Evolutionary conservation across 345 rosid genomes (phyloP).

Genomic region (Clausena lansium): DNA sequence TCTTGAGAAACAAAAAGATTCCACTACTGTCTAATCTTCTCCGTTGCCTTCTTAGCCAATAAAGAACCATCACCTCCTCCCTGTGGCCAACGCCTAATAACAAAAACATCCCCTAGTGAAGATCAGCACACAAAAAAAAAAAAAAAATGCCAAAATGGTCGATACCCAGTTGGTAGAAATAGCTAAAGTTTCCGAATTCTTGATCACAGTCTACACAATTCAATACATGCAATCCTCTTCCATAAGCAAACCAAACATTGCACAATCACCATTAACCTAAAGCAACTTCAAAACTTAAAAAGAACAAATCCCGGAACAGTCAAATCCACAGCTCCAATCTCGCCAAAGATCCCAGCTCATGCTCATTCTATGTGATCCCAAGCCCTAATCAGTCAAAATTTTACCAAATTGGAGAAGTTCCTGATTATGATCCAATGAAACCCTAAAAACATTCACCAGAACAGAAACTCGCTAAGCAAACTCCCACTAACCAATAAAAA

Average conservation of each 20-base stretch:
- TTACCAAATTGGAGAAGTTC: constrained; percentile 20
- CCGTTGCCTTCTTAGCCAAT: constrained; percentile 19
- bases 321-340: constrained; percentile 19
- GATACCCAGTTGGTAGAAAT: constrained; percentile 14
- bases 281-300: constrained; percentile 25
- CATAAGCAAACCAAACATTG: constrained; percentile 36
- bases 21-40: constrained; percentile 25
- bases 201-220: constrained; percentile 20
- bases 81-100: constrained; percentile 20
- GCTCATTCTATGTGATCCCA: constrained; percentile 7
- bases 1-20: constrained; percentile 30
- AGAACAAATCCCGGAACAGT: constrained; percentile 15
- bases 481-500: constrained; percentile 13
- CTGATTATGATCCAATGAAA: constrained; percentile 33
- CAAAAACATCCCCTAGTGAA: constrained; percentile 29
- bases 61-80: constrained; percentile 38
- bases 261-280: constrained; percentile 10
- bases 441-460: constrained; percentile 30
- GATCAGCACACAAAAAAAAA: constrained; percentile 21
- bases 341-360: constrained; percentile 22
- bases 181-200: constrained; percentile 13
- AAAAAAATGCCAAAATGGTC: constrained; percentile 14
- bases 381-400: constrained; percentile 26
- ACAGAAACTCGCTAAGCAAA: constrained; percentile 24
- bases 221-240: constrained; percentile 40